Base-by-base conservation (phyloP, 1,284 basidiomycete species). In the Melampsora larici-populina region DNA sequence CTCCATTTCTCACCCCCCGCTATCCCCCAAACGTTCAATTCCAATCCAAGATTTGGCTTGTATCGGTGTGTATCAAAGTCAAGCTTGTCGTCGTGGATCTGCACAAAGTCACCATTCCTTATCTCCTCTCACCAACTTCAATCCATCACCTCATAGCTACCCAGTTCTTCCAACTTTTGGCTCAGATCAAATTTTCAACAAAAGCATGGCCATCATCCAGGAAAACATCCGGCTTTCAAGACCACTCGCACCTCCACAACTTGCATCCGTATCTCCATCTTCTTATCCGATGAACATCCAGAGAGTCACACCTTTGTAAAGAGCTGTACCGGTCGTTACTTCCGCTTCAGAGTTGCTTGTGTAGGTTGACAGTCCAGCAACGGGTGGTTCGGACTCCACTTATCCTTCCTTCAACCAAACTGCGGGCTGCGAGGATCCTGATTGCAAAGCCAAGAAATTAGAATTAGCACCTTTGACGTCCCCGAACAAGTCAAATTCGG, bases 391-490 rank as follows among this genome's bases (percentile, higher is more conserved):
- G 21, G 46, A 49, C n/a, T 36, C 31, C 13, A 60, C 4, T 51
- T 21, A 70, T 9, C 29, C 51, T 36, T 36, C 36, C 49, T 26
- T 62, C 17, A 29, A 40, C 24, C 71, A 51, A 18, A 21, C 31
- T 9, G 55, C 58, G 9, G 2, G 31, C n/a, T 40, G 48, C 18
- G 26, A 66, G 33, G 36, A 36, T 36, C 36, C 36, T 36, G 36
- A 36, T 36, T 36, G 36, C 9, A 36, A 36, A 36, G 36, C 9
- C 5, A 36, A 36, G 36, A 74, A 63, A 36, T 62, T 74, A 21
- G 71, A 74, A 62, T 40, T 74, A 62, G 71, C 71, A 15, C 71
- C 71, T 11, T 62, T 74, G 49, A 58, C 62, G 36, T 40, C 62
- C 33, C 24, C 29, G 24, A 31, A 46, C 33, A 49, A 65, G 43